Base-by-base conservation (phyloP, 495 filamentous ascomycete species). In the Bryoglossum gracile region DNA sequence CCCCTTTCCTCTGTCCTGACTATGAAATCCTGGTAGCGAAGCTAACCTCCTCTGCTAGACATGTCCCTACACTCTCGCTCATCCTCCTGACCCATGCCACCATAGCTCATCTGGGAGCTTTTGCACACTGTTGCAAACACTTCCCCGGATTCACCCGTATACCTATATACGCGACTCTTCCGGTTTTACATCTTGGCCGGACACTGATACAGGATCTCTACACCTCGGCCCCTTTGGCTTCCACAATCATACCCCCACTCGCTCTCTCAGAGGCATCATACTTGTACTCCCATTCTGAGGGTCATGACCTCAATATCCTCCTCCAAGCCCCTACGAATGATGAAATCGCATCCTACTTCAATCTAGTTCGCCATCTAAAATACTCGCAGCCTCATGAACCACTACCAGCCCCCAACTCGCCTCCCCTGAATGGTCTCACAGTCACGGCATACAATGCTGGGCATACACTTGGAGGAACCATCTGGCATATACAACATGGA, bases 401-500 rank as follows among this genome's bases (percentile, higher is more conserved):
- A 3, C 68, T 86, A 2, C 76, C 84, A 3, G 92, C 89, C 10
- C 82, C 87, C 0, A 92, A 88, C 62, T 92, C 89, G 3, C 88
- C 89, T 14, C 85, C 89, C 3, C 68, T 95, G 13, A 85, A 89
- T 52, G 89, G 89, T n/a, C 80, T 99, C 14, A 95, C 87, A 1
- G 86, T 99, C 44, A 96, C 92, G 5, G 92, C 92, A 2, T 97
- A 97, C 68, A 92, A 89, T 70, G 89, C 92, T 22, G 94, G 92
- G 24, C 91, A 95, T 62, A 95, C 90, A 0, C 78, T 97, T 0
- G 92, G 92, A 57, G 92, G 92, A 50, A 95, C 92, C 21, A 95
- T 99, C 66, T 99, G 92, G 92, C 91, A 97, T 60, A 89, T 99
- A 53, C 92, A 95, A 49, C 89, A 97, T 71, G 89, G 89, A 1